A percentile compares a stretch with the other conserved stretches of the same genome.
These are phyloP conservation scores for Corinectria fuckeliana DNA, from an alignment of 2,329 filamentous ascomycete species.

Conservation along the genomic window DNA sequence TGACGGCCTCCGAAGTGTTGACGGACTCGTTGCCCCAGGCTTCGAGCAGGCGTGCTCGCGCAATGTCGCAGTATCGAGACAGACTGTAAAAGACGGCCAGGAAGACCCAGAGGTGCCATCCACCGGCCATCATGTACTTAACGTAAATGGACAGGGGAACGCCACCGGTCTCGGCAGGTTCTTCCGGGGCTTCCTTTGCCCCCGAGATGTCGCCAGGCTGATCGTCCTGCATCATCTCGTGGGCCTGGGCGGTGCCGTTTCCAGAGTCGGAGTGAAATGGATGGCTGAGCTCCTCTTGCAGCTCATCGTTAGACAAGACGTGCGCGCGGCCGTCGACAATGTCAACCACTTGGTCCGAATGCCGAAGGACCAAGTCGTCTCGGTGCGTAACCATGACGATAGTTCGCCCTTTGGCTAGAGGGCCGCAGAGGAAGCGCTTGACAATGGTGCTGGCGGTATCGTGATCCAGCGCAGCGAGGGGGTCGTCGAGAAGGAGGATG, in stretches of 20 bases:
- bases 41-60: constrained; percentile 82
- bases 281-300: constrained; percentile 48
- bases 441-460: constrained; percentile 68
- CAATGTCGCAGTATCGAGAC: constrained; percentile 69
- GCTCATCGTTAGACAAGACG: constrained; percentile 54
- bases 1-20: constrained; percentile 24
- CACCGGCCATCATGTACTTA: constrained; percentile 84
- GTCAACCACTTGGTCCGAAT: constrained; percentile 77
- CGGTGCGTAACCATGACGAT: constrained; percentile 82
- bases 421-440: constrained; percentile 63
- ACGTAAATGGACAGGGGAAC: constrained; percentile 81
- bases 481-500: constrained; percentile 67
- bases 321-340: constrained; percentile 66
- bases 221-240: constrained; percentile 42
- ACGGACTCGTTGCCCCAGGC: constrained; percentile 74
- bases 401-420: constrained; percentile 68
- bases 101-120: constrained; percentile 73
- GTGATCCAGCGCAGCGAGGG: constrained; percentile 68
- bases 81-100: constrained; percentile 68
- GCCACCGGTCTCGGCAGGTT: constrained; percentile 62
- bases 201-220: constrained; percentile 30
- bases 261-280: constrained; percentile 42
- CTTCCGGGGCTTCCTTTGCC: constrained; percentile 42
- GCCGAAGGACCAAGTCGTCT: constrained; percentile 76
- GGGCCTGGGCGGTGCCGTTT: constrained; percentile 23